A percentile compares a stretch with the other conserved stretches of the same genome.
Conservation (phyloP, 352 stramenopile species). For the Phytophthora capsici region DNA sequence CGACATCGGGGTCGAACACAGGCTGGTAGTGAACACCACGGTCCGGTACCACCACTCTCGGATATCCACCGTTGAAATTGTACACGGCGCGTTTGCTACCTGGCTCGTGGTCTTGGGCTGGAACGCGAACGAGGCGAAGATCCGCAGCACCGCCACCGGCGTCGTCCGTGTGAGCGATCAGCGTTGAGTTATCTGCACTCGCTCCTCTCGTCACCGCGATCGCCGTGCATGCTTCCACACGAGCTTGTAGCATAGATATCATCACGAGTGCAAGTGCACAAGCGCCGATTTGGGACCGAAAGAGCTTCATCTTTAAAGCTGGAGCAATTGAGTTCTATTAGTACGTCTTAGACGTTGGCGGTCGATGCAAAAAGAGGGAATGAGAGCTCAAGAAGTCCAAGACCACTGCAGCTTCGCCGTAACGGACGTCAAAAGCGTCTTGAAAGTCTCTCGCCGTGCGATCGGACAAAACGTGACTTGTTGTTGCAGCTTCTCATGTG, state of each 20-base stretch:
- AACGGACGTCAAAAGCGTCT: constrained; percentile 24
- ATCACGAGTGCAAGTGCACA: constrained; percentile 12
- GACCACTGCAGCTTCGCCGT: neutral
- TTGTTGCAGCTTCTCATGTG: constrained; percentile 28
- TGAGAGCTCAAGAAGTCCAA: constrained; percentile 18
- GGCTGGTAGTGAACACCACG: constrained; percentile 74
- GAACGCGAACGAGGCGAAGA: constrained; percentile 91
- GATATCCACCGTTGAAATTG: constrained; percentile 76
- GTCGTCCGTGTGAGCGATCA: constrained; percentile 91
- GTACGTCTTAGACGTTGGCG: constrained; percentile 16
- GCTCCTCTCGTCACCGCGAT: constrained; percentile 86
- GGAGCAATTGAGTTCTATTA: neutral
- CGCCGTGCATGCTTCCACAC: constrained; percentile 79
- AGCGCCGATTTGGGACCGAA: constrained; percentile 10
- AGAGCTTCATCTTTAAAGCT: constrained; percentile 30
- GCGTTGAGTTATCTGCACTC: constrained; percentile 79
- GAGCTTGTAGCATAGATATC: constrained; percentile 8
- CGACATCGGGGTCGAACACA: constrained; percentile 12
- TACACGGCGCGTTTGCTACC: constrained; percentile 64
- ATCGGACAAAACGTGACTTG: constrained; percentile 16
- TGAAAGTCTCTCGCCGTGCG: constrained; percentile 23
- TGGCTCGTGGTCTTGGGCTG: constrained; percentile 68
- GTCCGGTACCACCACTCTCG: constrained; percentile 74
- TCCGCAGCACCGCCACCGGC: constrained; percentile 83
- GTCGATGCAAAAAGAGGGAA: constrained; percentile 22